Evolutionary conservation across 441 rosid species (phyloP), one percentile per base, ranked within the genome.

Genomic region (Corymbia calophylla): DNA sequence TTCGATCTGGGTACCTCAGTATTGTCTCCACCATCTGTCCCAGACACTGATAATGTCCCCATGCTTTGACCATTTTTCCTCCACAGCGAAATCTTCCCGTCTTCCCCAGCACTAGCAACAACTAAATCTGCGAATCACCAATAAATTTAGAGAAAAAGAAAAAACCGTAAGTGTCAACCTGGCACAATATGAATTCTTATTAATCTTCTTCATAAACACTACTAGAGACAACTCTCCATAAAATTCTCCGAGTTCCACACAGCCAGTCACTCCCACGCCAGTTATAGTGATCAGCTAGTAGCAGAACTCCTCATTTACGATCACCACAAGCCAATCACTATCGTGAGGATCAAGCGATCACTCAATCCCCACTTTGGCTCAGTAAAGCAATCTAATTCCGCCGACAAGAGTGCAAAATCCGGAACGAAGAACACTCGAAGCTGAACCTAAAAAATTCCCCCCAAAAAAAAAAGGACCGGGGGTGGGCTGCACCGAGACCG

Each of bases 91-190:
- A 98, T 97, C 95, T 93, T 96, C 96, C 96, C 96, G 89, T 97
- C 99, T 56, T 97, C 99, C 88, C 99, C 99, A 7, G 98, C 95
- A 94, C 99, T 97, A 35, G 98, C 99, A 90, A 97, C 94, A 56
- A 97, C 99, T 90, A 98, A 94, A 96, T 96, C 99, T 98, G 93
- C 92, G 35, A 93, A 70, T 58, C 21, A 49, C 62, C 55, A 39
- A 51, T 53, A 66, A 89, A 23, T 49, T 17, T 10, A 27, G 44
- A 35, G 88, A 19, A 89, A 27, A 15, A 39, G 3, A 53, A 55
- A 56, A 86, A 54, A 77, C 23, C 64, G 10, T 27, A 25, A 64
- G 10, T 7, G 48, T 87, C 70, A 27, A 29, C 70, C 32, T 32
- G 53, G 84, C n/a, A 27, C 51, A 13, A 23, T 44, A 23, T 44